Evolutionary conservation across 176 grass and related monocot species (phyloP), one percentile per base, ranked within the genome.

Genomic region (Aechmea fasciata): DNA sequence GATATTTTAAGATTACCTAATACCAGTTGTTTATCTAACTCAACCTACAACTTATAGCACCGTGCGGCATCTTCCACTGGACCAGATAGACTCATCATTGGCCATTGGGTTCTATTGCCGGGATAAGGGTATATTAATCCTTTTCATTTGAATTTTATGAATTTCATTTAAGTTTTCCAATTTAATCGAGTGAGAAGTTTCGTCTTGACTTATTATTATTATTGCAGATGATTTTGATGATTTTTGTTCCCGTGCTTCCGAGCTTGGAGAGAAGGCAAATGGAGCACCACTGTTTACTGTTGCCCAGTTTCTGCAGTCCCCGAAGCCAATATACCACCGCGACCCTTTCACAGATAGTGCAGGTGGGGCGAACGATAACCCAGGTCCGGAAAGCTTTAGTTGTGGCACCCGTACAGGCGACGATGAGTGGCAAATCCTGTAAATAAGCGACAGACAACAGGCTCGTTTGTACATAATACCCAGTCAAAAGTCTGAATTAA

Each of bases 71-170:
- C 50, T 99, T 80, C 62, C 82, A 65, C 82, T 99, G 55, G 87
- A 94, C 75, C 74, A 78, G 78, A 84, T 99, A 82, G 95, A 99
- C 75, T 77, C 95, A 61, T 99, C 95, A 22, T 52, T 99, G 69
- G 95, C 95, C 33, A 94, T 99, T 84, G 95, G 95, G 24, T 99
- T 99, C 77, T 94, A 99, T 74, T 99, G 90, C 67, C 80, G 57
- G 0, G 72, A 90, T 69, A 90, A 94, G 88, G 95, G 95, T 92
- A 52, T 66, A 65, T 13, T 13, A 22, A 26, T 52, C 13, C 77
- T 71, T 48, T 6, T 66, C 64, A 66, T 55, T 55, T 61, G 55
- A 0, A 57, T 11, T 4, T 22, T 17, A 49, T 23, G 18, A 12
- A 48, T 12, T 13, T 49, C 3, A 50, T 24, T 3, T 48, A 68